Evolutionary conservation across 192 early-diverging fungal genomes (phyloP).

Genomic region (Coemansia sp.): DNA sequence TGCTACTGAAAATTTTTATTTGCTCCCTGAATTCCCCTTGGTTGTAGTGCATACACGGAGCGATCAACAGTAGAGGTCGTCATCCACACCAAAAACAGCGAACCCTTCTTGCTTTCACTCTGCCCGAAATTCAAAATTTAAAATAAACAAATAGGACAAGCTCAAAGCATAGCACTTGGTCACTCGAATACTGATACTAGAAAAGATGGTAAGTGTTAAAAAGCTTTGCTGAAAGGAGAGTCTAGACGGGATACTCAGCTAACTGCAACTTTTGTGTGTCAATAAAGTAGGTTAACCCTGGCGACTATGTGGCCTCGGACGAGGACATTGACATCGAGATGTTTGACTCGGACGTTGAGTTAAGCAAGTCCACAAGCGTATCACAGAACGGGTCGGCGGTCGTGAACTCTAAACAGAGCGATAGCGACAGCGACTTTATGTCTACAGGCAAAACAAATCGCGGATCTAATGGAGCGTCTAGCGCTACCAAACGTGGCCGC

Average conservation of each 20-base stretch:
- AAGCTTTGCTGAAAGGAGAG: neutral
- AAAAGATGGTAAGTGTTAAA: no score
- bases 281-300: slow-evolving; percentile 26
- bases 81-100: no score
- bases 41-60: no score
- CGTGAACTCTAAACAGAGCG: slow-evolving; percentile 7
- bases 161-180: no score
- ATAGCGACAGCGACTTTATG: slow-evolving; percentile 50
- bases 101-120: no score
- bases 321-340: slow-evolving; percentile 54
- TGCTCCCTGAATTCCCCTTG: neutral
- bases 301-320: slow-evolving; percentile 43
- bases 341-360: slow-evolving; percentile 52
- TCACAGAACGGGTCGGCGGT: slow-evolving; percentile 5
- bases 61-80: no score
- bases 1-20: no score
- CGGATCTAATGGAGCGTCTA: slow-evolving; percentile 4
- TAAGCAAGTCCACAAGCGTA: slow-evolving; percentile 22
- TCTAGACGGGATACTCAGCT: neutral
- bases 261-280: neutral
- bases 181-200: no score
- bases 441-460: slow-evolving; percentile 23
- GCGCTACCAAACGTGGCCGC: slow-evolving; percentile 19
- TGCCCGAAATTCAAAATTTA: no score
- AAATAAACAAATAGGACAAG: no score